Evolutionary conservation across 1,284 basidiomycete genomes (phyloP), one percentile per base, ranked within the genome.

Genomic region (Moesziomyces parantarcticus): DNA sequence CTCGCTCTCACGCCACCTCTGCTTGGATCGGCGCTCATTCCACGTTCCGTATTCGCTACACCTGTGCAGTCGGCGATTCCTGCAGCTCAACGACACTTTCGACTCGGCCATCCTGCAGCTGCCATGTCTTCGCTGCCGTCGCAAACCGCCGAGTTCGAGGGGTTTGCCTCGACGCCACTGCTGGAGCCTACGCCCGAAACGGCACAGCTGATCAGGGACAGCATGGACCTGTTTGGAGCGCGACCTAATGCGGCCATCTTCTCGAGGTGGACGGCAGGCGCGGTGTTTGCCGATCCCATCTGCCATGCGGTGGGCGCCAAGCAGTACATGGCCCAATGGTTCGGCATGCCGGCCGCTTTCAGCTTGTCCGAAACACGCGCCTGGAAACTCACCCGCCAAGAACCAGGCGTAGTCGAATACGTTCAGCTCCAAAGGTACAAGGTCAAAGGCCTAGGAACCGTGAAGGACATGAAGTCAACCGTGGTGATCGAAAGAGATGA

Each of bases 401-500:
- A 83, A 5, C 89, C 89, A 1, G 88, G 88, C 74, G 86, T 87
- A 22, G 81, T 91, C 10, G 86, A 90, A 11, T 90, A 88, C 74
- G 85, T 86, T 29, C 90, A 91, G 80, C 88, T 85, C 18, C 89
- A 89, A 71, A 86, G 87, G 14, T 74, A 91, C 80, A 89, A 88
- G 6, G 72, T 87, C 34, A 73, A 79, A 40, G 61, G 59, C 16
- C 86, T 88, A 22, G 83, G 88, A 9, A 77, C 89, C 16, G 86
- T 87, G 4, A 84, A 83, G 50, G 89, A 88, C 76, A 89, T 88
- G 85, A 73, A 84, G 18, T 91, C 90, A 0, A 87, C 91, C 32
- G 85, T 91, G 25, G 81, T 88, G 8, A 88, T 91, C 25, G 88
- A 90, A 54, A 81, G 91, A 39, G 89, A 91, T 77, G 88, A 88